Percentiles rank a stretch among this genome's conserved stretches.
These are phyloP conservation scores for Globisporangium viniferum DNA, from an alignment of 352 stramenopile genomes.

Conservation along the genomic window DNA sequence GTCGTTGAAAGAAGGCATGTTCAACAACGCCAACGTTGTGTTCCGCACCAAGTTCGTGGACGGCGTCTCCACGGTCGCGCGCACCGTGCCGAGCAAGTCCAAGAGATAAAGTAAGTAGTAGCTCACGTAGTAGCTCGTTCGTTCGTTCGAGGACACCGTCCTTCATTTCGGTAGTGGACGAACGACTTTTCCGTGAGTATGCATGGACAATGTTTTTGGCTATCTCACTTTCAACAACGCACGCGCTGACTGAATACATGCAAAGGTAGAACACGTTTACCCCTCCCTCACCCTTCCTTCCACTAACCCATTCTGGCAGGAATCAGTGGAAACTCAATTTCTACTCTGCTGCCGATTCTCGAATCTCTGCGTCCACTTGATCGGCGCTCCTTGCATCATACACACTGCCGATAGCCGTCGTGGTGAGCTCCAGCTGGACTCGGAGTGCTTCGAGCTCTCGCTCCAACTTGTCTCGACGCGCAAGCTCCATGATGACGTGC, in stretches of 20 bases:
- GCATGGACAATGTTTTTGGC: conserved; percentile 10
- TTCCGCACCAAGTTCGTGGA: conserved; percentile 99
- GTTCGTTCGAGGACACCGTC: neutral
- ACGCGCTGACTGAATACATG: too few species aligned
- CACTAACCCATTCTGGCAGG: too few species aligned
- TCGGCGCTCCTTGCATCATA: neutral
- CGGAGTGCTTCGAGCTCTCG: conserved; percentile 36
- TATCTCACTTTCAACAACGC: neutral
- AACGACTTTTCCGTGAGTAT: neutral
- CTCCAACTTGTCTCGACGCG: conserved; percentile 36
- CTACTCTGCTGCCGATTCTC: neutral
- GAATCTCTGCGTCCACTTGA: conserved; percentile 13
- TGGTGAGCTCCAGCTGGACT: conserved; percentile 39
- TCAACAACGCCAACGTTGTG: conserved; percentile 99
- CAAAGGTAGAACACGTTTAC: too few species aligned
- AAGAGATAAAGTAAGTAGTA: conserved; percentile 29
- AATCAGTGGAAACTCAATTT: neutral
- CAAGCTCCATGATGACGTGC: conserved; percentile 57
- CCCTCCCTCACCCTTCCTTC: too few species aligned
- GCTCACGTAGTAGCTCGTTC: neutral
- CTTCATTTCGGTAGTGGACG: neutral
- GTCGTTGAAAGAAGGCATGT: conserved; percentile 99
- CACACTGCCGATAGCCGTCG: conserved; percentile 5
- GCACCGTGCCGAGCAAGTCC: conserved; percentile 83
- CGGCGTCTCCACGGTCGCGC: conserved; percentile 97